Conservation (phyloP, 176 grass and related monocot species). For the Calamus simplicifolius region DNA sequence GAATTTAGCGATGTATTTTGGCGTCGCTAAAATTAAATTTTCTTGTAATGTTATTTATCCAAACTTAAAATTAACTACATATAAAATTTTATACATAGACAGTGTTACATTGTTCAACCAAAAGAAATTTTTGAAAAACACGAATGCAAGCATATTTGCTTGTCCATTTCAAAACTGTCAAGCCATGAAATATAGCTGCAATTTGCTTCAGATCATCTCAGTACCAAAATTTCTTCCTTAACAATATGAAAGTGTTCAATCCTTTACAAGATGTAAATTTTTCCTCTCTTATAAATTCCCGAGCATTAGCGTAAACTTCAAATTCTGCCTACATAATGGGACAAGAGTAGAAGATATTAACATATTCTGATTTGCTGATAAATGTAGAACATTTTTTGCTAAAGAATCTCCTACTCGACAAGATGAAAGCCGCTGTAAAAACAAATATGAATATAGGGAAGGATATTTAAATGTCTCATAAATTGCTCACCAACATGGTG, state of each 20-base stretch:
- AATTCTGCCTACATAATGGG: no score
- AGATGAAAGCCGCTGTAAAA: slow-evolving; percentile 25
- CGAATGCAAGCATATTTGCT: slow-evolving; percentile 25
- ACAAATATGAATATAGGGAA: slow-evolving; percentile 23
- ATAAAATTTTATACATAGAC: no score
- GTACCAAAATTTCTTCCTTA: not conserved
- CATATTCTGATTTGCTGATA: not conserved
- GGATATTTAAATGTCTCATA: slow-evolving; percentile 23
- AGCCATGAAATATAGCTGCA: slow-evolving; percentile 25
- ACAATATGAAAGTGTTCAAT: not conserved
- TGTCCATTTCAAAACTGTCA: slow-evolving; percentile 18
- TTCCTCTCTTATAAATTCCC: not conserved
- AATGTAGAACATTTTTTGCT: slow-evolving; percentile 20
- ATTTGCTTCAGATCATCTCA: slow-evolving; percentile 26
- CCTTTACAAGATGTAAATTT: not conserved
- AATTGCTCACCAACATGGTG: slow-evolving; percentile 4
- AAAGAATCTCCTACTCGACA: slow-evolving; percentile 16
- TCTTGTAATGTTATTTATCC: no score
- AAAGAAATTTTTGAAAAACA: not conserved
- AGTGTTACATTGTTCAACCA: no score
- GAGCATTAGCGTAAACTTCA: no score
- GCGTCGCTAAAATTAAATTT: no score
- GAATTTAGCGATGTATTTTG: no score
- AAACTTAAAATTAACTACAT: no score
- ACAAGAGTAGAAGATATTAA: not conserved